Evolutionary conservation across 176 grass and related monocot species (phyloP).

Genomic region (Eremochloa ophiuroides): DNA sequence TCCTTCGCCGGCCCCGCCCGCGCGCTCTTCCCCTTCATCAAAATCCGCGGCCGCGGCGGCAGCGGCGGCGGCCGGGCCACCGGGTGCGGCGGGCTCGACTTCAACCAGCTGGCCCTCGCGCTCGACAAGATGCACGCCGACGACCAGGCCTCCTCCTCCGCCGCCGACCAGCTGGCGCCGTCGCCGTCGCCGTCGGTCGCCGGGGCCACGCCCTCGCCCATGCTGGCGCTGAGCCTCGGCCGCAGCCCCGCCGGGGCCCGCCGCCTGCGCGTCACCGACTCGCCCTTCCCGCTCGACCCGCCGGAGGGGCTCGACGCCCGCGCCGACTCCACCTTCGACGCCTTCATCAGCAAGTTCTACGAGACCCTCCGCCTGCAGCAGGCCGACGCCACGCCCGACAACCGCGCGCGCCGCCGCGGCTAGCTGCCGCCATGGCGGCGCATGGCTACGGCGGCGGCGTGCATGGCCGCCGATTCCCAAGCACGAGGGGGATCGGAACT

Average conservation of each 20-base stretch:
- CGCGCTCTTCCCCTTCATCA: constrained; percentile 33
- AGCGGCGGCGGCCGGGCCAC: background rate
- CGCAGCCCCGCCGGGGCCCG: constrained; percentile 40
- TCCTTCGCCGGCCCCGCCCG: background rate
- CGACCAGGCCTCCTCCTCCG: background rate
- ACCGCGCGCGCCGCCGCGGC: constrained; percentile 24
- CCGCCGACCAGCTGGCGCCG: background rate
- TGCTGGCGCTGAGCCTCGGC: constrained; percentile 53
- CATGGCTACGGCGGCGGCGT: background rate
- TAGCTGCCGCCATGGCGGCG: no score
- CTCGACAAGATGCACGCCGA: constrained; percentile 69
- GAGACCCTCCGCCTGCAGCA: constrained; percentile 73
- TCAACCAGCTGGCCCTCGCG: constrained; percentile 39
- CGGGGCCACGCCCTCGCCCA: constrained; percentile 49
- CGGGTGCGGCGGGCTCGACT: constrained; percentile 24
- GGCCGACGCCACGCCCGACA: constrained; percentile 53
- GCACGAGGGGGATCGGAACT: no score
- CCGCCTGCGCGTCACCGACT: constrained; percentile 84
- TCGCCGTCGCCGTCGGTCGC: background rate
- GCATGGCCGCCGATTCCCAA: background rate
- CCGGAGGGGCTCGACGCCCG: constrained; percentile 45
- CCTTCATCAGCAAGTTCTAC: constrained; percentile 75
- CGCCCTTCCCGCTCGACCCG: constrained; percentile 61
- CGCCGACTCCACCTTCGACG: constrained; percentile 50
- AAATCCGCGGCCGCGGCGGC: constrained; percentile 17